These are phyloP conservation scores for Cylindrodendrum hubeiense DNA, from an alignment of 2,329 filamentous ascomycete species.

Conservation along the genomic window DNA sequence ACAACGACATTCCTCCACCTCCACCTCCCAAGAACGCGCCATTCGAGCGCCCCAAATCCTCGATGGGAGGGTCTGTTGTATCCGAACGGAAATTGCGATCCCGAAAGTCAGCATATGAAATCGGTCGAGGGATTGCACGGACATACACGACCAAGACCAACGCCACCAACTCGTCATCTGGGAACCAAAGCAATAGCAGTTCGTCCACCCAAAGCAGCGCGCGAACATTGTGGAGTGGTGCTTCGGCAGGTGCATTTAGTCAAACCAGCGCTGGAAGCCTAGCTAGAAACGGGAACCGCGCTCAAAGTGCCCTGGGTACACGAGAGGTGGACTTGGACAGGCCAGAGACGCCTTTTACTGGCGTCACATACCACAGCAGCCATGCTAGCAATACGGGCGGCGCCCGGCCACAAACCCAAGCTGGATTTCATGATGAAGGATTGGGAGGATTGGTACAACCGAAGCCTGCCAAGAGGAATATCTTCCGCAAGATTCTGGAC, in stretches of 20 bases:
- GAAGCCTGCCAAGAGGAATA: slow-evolving; percentile 85
- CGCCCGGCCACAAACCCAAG: slow-evolving; percentile 74
- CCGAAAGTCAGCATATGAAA: slow-evolving; percentile 83
- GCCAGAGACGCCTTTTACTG: slow-evolving; percentile 76
- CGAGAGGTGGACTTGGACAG: slow-evolving; percentile 68
- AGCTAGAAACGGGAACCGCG: slow-evolving; percentile 78
- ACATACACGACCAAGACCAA: slow-evolving; percentile 92
- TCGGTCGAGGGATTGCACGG: slow-evolving; percentile 77
- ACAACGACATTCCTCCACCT: slow-evolving; percentile 67
- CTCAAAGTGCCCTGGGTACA: slow-evolving; percentile 75
- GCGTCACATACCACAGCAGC: slow-evolving; percentile 91
- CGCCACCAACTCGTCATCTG: slow-evolving; percentile 81
- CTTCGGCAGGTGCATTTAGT: slow-evolving; percentile 90
- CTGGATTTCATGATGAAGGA: slow-evolving; percentile 75
- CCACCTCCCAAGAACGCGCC: slow-evolving; percentile 66
- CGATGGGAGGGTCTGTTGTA: slow-evolving; percentile 59
- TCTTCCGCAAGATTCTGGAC: slow-evolving; percentile 96
- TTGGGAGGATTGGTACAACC: slow-evolving; percentile 84
- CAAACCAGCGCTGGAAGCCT: slow-evolving; percentile 96
- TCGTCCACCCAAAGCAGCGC: slow-evolving; percentile 83
- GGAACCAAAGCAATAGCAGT: slow-evolving; percentile 78
- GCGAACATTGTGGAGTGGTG: slow-evolving; percentile 92
- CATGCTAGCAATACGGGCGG: slow-evolving; percentile 71
- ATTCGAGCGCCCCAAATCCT: slow-evolving; percentile 70
- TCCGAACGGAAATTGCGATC: slow-evolving; percentile 65